Conservation (phyloP, 2,329 filamentous ascomycete species). For the Xylariaceae sp. region DNA sequence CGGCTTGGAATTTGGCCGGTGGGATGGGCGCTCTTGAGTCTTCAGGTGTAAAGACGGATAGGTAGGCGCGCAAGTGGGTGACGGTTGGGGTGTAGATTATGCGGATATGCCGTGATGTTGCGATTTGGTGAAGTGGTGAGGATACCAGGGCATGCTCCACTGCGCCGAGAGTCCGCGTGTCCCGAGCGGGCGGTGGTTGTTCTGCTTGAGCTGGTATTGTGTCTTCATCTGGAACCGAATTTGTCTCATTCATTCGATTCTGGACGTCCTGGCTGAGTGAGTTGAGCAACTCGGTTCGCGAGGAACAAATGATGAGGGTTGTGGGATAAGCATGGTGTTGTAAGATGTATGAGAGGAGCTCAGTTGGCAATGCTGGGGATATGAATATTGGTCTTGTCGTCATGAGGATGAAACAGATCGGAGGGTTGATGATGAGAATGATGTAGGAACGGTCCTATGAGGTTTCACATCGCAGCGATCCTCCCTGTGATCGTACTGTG, state of each 20-base stretch:
- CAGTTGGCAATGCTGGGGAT: slow-evolving; percentile 50
- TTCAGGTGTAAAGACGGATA: slow-evolving; percentile 51
- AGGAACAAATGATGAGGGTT: slow-evolving; percentile 67
- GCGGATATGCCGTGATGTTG: slow-evolving; percentile 64
- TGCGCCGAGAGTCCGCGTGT: not conserved
- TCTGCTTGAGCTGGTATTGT: slow-evolving; percentile 7
- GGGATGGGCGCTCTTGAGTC: slow-evolving; percentile 37
- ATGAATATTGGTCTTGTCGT: slow-evolving; percentile 36
- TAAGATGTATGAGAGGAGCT: slow-evolving; percentile 64
- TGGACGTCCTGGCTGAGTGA: slow-evolving; percentile 50
- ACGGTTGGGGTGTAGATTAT: slow-evolving; percentile 72
- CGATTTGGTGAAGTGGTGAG: slow-evolving; percentile 62
- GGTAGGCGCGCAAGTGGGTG: slow-evolving; percentile 71
- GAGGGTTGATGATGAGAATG: not conserved
- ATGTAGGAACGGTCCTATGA: not conserved
- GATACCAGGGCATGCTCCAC: slow-evolving; percentile 47
- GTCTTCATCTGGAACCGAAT: slow-evolving; percentile 10
- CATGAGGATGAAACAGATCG: slow-evolving; percentile 21
- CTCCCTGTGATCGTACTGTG: too few species aligned
- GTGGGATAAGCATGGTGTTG: slow-evolving; percentile 52
- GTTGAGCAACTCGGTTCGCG: slow-evolving; percentile 60
- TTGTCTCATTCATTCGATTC: slow-evolving; percentile 4
- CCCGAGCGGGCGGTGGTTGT: not conserved
- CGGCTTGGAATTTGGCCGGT: slow-evolving; percentile 20
- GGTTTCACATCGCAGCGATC: too few species aligned